phyloP scores from a whole-genome alignment of 164 flowering plant species.

The Magnolia sinica region DNA sequence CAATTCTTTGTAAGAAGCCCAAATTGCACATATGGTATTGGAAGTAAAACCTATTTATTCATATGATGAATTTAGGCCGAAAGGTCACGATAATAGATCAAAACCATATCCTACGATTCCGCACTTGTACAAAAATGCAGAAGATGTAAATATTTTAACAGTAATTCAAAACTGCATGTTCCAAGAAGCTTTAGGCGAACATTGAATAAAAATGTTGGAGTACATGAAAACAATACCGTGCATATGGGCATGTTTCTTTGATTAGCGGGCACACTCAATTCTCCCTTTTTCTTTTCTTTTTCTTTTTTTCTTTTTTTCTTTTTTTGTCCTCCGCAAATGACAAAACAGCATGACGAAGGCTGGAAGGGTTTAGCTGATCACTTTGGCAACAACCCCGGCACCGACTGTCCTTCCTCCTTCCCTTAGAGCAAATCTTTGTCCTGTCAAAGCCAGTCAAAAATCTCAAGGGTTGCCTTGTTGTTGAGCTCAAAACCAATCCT shows the following conservation, averaged over 20 bases:
- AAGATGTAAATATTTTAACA: neutral
- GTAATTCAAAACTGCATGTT: constrained; percentile 8
- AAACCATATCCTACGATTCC: neutral
- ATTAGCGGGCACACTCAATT: neutral
- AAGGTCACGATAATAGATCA: neutral
- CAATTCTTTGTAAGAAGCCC: neutral
- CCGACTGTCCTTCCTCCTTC: constrained; percentile 97
- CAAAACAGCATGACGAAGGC: neutral
- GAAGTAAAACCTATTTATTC: neutral
- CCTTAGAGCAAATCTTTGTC: constrained; percentile 92
- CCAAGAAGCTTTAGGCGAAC: neutral
- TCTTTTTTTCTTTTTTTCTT: neutral
- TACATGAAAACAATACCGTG: neutral
- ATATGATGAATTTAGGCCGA: neutral
- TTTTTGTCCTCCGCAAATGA: neutral
- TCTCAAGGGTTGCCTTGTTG: neutral
- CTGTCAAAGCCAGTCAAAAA: constrained; percentile 33
- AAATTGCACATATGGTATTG: neutral
- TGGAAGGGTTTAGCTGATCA: constrained; percentile 41
- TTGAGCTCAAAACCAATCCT: neutral
- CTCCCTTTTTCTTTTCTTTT: neutral
- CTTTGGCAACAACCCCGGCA: constrained; percentile 92
- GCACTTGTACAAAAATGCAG: constrained; percentile 1
- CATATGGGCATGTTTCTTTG: neutral
- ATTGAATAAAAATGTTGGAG: neutral